Conservation (phyloP, 108 stramenopile genomes). For the Seminavis robusta region DNA sequence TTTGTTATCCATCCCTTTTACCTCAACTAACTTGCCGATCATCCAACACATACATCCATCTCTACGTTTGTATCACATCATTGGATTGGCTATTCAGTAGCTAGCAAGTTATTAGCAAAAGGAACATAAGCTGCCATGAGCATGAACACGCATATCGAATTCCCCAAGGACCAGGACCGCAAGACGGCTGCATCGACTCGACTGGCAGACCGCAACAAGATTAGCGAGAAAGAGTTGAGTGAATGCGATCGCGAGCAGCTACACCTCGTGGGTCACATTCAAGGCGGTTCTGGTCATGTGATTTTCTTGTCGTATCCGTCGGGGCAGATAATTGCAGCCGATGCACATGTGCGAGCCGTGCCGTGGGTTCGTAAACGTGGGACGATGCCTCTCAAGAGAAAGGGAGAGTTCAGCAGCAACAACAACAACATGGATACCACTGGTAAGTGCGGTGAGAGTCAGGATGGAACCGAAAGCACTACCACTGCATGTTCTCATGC, state of each 20-base stretch:
- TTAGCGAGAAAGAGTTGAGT: constrained; percentile 5
- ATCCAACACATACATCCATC: no score
- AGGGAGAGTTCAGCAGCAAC: not conserved
- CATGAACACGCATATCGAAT: no score
- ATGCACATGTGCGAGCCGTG: constrained; percentile 1
- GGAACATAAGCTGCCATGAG: no score
- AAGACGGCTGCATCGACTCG: no score
- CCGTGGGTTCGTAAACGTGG: constrained; percentile 1
- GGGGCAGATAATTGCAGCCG: constrained; percentile 3
- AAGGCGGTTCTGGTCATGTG: constrained; percentile 18
- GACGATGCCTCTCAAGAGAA: no score
- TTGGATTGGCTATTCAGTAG: no score
- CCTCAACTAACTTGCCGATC: no score
- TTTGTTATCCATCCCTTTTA: no score
- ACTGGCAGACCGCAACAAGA: no score
- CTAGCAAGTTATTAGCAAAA: no score
- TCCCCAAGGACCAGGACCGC: no score
- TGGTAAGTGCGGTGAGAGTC: not conserved
- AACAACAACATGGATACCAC: not conserved
- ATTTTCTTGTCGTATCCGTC: constrained; percentile 10
- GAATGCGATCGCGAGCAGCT: constrained; percentile 16
- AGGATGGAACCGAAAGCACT: not conserved
- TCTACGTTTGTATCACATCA: no score
- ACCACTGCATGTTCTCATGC: not conserved
- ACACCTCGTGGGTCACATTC: constrained; percentile 4